Base-by-base conservation (phyloP, 2,329 filamentous ascomycete species). In the Lecanicillium sp. region DNA sequence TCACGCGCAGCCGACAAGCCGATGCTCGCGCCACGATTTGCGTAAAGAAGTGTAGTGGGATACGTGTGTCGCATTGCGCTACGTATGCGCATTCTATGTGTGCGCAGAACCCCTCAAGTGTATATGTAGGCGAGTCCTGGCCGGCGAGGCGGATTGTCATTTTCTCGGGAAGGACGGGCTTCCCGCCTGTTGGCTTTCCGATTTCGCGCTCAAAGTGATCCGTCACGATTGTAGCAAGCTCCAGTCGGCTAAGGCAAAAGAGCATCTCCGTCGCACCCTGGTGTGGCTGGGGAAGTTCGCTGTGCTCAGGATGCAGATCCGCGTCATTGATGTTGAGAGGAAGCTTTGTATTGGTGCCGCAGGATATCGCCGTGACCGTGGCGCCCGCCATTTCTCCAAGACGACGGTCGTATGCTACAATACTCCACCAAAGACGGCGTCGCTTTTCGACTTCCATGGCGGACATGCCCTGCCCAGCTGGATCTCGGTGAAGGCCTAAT, bases 351-450 rank as follows among this genome's bases (percentile, higher is more conserved):
- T 78, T 73, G 9, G 66, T 65, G 9, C 64, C 63, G 27, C 62
- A 70, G 1, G 71, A 73, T 18, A 78, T 61, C 1, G 71, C 73
- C 4, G 72, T 77, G 38, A 78, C 69, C 25, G 68, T 65, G 14
- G 70, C 74, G 35, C 74, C 72, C 4, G 75, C 71, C 56, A 85
- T 72, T 53, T 86, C 82, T 41, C 78, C 71, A 28, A 85, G 72
- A 16, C 83, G 78, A 43, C 72, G 68, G 54, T 88, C 83, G 46
- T 85, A 81, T 18, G 76, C 65, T 12, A 81, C 68, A 13, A 88
- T 65, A 22, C 78, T 75, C 81, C 81, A 87, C 82, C 81, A 86
- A 2, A 87, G 61, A 28, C 83, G 70, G 35, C 82, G 73, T n/a
- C 81, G 72, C 57, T 83, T 72, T 58, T 86, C 82, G 4, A 75